phyloP scores from a whole-genome alignment of 208 protist species.

The Wallacemonas sp. region DNA sequence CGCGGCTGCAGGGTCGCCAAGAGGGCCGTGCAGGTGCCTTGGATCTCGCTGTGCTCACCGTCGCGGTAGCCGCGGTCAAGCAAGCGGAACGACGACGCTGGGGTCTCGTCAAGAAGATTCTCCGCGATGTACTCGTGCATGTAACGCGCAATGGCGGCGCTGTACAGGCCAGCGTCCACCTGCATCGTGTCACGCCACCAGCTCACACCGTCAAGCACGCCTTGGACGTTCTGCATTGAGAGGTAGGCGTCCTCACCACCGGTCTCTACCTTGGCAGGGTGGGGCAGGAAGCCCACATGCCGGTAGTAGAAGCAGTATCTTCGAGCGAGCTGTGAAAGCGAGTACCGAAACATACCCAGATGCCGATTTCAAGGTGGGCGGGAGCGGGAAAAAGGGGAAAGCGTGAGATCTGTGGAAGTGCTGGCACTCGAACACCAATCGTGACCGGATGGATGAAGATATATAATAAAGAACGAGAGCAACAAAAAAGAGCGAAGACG shows the following conservation, averaged over 20 bases:
- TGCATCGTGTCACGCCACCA: conserved; percentile 68
- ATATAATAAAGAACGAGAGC: conserved; percentile 3
- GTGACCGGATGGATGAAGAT: too few relatives aligned
- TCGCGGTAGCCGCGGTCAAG: conserved; percentile 58
- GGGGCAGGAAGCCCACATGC: conserved; percentile 30
- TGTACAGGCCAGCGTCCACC: conserved; percentile 70
- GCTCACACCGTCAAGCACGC: conserved; percentile 72
- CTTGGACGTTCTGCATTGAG: conserved; percentile 45
- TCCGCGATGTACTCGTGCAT: conserved; percentile 75
- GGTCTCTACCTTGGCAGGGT: conserved; percentile 39
- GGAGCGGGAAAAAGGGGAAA: conserved; percentile 4
- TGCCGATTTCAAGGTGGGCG: too few relatives aligned
- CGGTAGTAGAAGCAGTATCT: conserved; percentile 48
- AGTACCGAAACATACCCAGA: conserved; percentile 12
- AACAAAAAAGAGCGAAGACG: conserved; percentile 13
- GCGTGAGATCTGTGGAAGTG: too few relatives aligned
- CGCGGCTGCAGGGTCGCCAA: conserved; percentile 63
- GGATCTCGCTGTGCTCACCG: conserved; percentile 46
- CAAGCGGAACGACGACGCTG: conserved; percentile 51
- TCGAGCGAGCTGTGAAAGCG: background rate
- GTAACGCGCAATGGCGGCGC: conserved; percentile 51
- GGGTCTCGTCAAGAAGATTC: conserved; percentile 52
- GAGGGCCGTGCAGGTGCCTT: conserved; percentile 68
- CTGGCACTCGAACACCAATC: too few relatives aligned
- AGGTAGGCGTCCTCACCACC: conserved; percentile 80